Percentiles rank a stretch among this genome's conserved stretches.
phyloP scores from a whole-genome alignment of 2,329 filamentous ascomycete species.

The Talaromyces atroroseus region DNA sequence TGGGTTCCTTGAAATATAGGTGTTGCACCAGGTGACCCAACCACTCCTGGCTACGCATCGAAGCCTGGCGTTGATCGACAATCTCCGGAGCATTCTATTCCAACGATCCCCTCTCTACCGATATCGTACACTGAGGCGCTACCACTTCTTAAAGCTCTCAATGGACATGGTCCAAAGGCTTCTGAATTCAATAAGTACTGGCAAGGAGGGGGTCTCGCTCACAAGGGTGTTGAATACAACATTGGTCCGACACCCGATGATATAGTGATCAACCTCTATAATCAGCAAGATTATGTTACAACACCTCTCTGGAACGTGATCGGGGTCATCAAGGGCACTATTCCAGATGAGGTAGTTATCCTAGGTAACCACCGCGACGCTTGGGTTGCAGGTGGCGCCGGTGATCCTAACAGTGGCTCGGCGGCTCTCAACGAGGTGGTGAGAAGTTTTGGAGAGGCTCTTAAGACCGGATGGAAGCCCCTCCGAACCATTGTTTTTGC shows the following conservation, averaged over 20 bases:
- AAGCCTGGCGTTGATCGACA: slow-evolving; percentile 79
- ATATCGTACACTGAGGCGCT: slow-evolving; percentile 84
- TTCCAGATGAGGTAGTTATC: slow-evolving; percentile 78
- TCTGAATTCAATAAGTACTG: slow-evolving; percentile 68
- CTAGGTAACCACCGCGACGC: slow-evolving; percentile 91
- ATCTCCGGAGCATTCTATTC: slow-evolving; percentile 64
- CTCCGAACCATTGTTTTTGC: slow-evolving; percentile 87
- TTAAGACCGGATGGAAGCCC: slow-evolving; percentile 73
- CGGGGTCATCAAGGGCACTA: slow-evolving; percentile 81
- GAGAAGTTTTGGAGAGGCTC: slow-evolving; percentile 65
- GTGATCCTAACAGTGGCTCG: slow-evolving; percentile 76
- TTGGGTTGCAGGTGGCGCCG: slow-evolving; percentile 80
- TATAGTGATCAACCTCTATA: slow-evolving; percentile 66
- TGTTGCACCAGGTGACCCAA: slow-evolving; percentile 66
- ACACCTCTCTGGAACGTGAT: slow-evolving; percentile 89
- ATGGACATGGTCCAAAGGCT: slow-evolving; percentile 76
- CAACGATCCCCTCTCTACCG: slow-evolving; percentile 83
- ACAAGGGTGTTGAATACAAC: slow-evolving; percentile 79
- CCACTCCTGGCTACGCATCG: slow-evolving; percentile 88
- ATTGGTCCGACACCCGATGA: slow-evolving; percentile 73
- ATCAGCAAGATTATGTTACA: slow-evolving; percentile 74
- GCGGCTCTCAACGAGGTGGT: slow-evolving; percentile 74
- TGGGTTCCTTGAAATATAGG: slow-evolving; percentile 32
- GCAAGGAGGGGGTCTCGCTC: slow-evolving; percentile 66
- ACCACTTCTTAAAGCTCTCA: slow-evolving; percentile 82